These are phyloP conservation scores for barrel medic (Medicago truncatula) DNA, from an alignment of 306 rosid genomes.

Conservation along the genomic window DNA sequence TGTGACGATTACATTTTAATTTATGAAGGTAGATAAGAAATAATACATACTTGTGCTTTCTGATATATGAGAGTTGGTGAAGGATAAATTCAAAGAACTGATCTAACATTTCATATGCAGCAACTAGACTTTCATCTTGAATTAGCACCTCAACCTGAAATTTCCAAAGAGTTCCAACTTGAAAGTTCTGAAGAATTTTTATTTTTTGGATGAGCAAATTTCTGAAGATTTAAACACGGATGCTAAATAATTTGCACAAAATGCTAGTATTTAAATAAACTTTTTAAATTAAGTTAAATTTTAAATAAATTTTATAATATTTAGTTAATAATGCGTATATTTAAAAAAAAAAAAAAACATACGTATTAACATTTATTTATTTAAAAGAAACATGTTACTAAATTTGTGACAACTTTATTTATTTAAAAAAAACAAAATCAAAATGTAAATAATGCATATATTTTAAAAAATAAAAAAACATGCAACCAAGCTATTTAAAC, in stretches of 20 bases:
- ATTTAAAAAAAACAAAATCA: background rate
- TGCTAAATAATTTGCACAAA: background rate
- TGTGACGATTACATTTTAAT: background rate
- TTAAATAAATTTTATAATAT: background rate
- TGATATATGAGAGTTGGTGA: background rate
- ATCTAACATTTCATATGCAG: slow-evolving; percentile 10
- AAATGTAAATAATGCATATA: background rate
- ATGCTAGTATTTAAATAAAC: background rate
- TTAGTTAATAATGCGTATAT: too few relatives aligned
- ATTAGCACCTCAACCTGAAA: slow-evolving; percentile 8
- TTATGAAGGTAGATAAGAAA: slow-evolving; percentile 24
- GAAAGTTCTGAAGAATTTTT: too few relatives aligned
- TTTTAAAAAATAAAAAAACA: background rate
- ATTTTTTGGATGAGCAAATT: too few relatives aligned
- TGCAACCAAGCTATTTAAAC: background rate
- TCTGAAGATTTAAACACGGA: background rate
- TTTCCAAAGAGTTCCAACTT: background rate
- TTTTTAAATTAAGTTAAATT: background rate
- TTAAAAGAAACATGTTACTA: background rate
- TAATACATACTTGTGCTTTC: slow-evolving; percentile 5
- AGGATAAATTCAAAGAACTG: background rate
- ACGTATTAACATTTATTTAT: too few relatives aligned
- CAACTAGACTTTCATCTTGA: slow-evolving; percentile 11
- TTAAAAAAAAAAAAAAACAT: background rate
- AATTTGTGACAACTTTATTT: background rate